Evolutionary conservation across 345 rosid genomes (phyloP), one percentile per base, ranked within the genome.

Genomic region (Hibiscus trionum): DNA sequence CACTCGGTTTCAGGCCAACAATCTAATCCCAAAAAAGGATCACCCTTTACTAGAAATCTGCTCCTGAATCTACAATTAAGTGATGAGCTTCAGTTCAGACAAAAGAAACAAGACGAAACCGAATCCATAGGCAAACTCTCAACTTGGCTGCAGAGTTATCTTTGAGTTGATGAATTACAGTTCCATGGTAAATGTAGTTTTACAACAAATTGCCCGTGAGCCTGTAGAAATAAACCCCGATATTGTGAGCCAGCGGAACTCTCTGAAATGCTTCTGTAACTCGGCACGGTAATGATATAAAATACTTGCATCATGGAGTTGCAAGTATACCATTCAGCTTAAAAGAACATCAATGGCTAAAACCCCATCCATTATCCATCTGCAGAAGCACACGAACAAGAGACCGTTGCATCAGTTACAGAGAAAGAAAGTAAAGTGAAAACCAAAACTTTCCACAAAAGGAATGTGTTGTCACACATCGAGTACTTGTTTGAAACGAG

Each of bases 301-400:
- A 42, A 50, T 60, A 49, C n/a, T 55, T 61, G 70, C 66, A 59
- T 61, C 60, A 47, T 60, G 26, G 66, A 50, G 55, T 60, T 33
- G 56, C 24, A 42, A n/a, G 15, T 46, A 35, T 61, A 44, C 61
- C 26, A 31, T 59, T 63, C 58, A 37, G 27, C 64, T 46, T 50
- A n/a, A 31, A 37, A 59, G 49, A 49, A 12, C 44, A 42, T 66
- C 61, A 15, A 59, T 2, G 56, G 56, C 16, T 62, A 16, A 44
- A 56, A 12, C 14, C 27, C 4, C 31, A 14, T 26, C 3, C 27
- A 8, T 59, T 26, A 11, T 59, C 11, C 64, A 67, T 61, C 80
- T 80, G 80, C 80, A 74, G 29, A 52, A 24, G 58, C 29, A 61
- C 4, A 76, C 12, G 50, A 59, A 46, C n/a, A 50, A 70, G 10